Percentiles rank a stretch among this genome's conserved stretches.
Conservation (phyloP, 495 filamentous ascomycete genomes). For the Hypomontagnella submonticulosa region DNA sequence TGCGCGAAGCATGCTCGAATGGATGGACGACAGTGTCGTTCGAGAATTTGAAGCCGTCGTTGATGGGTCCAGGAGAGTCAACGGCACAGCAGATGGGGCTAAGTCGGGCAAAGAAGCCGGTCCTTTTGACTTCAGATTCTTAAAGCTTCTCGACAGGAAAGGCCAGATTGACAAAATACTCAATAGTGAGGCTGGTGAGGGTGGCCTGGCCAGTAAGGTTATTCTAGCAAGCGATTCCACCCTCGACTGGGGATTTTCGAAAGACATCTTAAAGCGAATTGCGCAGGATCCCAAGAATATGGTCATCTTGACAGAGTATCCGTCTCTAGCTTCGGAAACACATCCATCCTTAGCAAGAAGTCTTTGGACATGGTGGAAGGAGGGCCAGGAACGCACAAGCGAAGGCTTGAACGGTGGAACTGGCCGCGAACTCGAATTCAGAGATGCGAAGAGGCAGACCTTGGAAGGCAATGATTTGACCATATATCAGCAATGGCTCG, state of each 20-base stretch:
- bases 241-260: slow-evolving; percentile 95
- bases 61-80: slow-evolving; percentile 57
- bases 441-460: slow-evolving; percentile 67
- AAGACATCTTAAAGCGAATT: slow-evolving; percentile 79
- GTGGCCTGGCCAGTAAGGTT: slow-evolving; percentile 68
- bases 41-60: slow-evolving; percentile 87
- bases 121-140: slow-evolving; percentile 90
- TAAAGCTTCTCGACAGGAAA: slow-evolving; percentile 81
- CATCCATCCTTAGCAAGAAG: slow-evolving; percentile 63
- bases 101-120: slow-evolving; percentile 62
- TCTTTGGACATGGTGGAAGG: slow-evolving; percentile 80
- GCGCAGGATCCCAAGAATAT: slow-evolving; percentile 81
- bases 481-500: slow-evolving; percentile 90
- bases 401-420: slow-evolving; percentile 74
- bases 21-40: slow-evolving; percentile 96
- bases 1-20: slow-evolving; percentile 95
- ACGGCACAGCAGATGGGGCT: slow-evolving; percentile 52
- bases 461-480: slow-evolving; percentile 78
- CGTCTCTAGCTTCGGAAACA: slow-evolving; percentile 49
- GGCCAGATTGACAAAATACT: slow-evolving; percentile 76
- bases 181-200: slow-evolving; percentile 48
- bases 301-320: slow-evolving; percentile 82
- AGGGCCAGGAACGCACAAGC: slow-evolving; percentile 68
- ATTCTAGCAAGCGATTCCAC: slow-evolving; percentile 92
- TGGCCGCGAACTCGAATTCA: slow-evolving; percentile 65